Evolutionary conservation across 371 early-diverging fungal species (phyloP).

Genomic region (Circinella minor): DNA sequence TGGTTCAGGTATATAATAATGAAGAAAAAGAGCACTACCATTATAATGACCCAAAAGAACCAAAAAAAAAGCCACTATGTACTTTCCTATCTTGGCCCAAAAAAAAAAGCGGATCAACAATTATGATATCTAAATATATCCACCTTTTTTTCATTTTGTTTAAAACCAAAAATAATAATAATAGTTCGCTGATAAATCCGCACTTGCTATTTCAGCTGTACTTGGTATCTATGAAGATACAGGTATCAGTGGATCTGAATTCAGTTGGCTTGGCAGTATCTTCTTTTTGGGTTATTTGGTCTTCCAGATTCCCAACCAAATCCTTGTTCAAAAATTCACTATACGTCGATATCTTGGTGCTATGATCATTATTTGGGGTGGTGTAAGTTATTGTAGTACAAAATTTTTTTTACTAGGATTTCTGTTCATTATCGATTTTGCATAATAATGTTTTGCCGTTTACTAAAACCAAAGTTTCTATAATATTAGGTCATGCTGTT

Average conservation of each 20-base stretch:
- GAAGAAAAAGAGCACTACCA: not conserved
- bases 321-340: slow-evolving; percentile 29
- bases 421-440: not conserved
- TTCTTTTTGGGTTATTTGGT: slow-evolving; percentile 17
- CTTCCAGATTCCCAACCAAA: slow-evolving; percentile 19
- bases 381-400: slow-evolving; percentile 14
- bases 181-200: slow-evolving; percentile 34
- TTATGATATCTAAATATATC: not conserved
- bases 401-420: not conserved
- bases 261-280: slow-evolving; percentile 21
- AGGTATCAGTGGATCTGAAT: slow-evolving; percentile 27
- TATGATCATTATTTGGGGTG: slow-evolving; percentile 32
- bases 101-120: not conserved
- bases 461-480: not conserved
- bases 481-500: slow-evolving; percentile 16
- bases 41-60: too few relatives aligned
- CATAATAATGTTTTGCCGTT: not conserved
- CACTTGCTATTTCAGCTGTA: slow-evolving; percentile 32
- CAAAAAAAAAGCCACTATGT: not conserved
- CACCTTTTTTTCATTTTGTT: not conserved
- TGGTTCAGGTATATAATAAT: slow-evolving; percentile 31
- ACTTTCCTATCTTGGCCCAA: not conserved
- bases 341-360: slow-evolving; percentile 26
- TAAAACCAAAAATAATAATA: not conserved
- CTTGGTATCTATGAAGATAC: slow-evolving; percentile 33